Evolutionary conservation across 2,329 filamentous ascomycete genomes (phyloP).

Genomic region (Tolypocladium nubicola): DNA sequence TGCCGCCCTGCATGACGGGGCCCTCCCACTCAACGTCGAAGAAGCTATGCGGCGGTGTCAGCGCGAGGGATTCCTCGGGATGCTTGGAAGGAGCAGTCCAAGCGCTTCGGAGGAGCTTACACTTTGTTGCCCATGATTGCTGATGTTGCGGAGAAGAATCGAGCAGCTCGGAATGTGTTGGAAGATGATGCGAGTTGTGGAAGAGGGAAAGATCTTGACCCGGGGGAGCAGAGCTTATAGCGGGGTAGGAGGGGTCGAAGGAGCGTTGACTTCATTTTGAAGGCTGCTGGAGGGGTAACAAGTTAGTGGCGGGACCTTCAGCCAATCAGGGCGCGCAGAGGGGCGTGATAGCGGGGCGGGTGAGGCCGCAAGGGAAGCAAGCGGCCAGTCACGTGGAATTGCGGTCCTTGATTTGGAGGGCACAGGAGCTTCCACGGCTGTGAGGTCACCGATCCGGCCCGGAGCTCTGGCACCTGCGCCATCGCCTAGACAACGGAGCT

Average conservation of each 20-base stretch:
- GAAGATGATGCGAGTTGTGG: constrained; percentile 30
- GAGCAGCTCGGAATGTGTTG: constrained; percentile 25
- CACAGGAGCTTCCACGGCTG: not conserved
- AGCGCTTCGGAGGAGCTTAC: constrained; percentile 35
- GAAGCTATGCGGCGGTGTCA: constrained; percentile 33
- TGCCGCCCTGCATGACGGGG: constrained; percentile 53
- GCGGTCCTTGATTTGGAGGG: not conserved
- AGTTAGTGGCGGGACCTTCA: constrained; percentile 21
- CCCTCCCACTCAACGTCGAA: constrained; percentile 69
- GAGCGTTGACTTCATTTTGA: constrained; percentile 34
- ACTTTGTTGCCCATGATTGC: constrained; percentile 63
- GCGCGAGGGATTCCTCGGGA: not conserved
- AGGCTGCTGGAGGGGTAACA: constrained; percentile 27
- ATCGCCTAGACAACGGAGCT: not conserved
- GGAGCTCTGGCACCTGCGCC: not conserved
- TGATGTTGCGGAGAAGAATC: constrained; percentile 43
- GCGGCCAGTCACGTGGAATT: constrained; percentile 17
- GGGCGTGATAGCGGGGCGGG: constrained; percentile 9
- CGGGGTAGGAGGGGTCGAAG: constrained; percentile 36
- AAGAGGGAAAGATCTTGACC: constrained; percentile 28
- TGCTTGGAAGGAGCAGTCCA: not conserved
- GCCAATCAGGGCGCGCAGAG: constrained; percentile 14
- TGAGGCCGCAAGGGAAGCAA: not conserved
- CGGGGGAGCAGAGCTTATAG: constrained; percentile 29
- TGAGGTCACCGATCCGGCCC: not conserved